Evolutionary conservation across 1,284 basidiomycete genomes (phyloP), one percentile per base, ranked within the genome.

Genomic region (Rhodotorula sp.): DNA sequence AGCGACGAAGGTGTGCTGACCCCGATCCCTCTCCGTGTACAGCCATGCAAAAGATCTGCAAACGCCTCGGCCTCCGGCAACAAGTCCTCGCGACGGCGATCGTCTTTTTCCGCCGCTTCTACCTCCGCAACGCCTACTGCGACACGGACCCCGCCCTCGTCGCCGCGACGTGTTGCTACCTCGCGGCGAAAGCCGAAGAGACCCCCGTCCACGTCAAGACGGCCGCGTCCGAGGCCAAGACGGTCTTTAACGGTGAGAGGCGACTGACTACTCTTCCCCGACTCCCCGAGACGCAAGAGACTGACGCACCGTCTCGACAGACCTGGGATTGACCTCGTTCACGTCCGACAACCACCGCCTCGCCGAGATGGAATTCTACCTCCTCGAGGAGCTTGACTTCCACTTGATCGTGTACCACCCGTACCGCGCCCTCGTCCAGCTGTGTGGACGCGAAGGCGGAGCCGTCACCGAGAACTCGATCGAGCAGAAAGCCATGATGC

Each of bases 341-440:
- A 88, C 91, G 0, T 86, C 89, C 0, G 93, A 97, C 79, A 89
- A 93, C 77, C 75, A 78, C 34, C 87, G 89, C n/a, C 84, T 99
- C 8, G 96, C 95, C 7, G 95, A 98, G 81, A 97, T 97, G 95
- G 96, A 98, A 81, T 98, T 98, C 83, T 98, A 97, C 82, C 87
- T 99, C 20, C 88, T 99, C 29, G 93, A 93, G 79, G 96, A 99
- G 80, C 87, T 99, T 56, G 93, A 97, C 81, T 98, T 96, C 79
- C 93, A 98, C 82, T 84, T 99, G 56, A 87, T 91, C 63, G 86
- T 98, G 12, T 97, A 93, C 81, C 96, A 98, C 81, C 94, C 96
- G 0, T 99, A 98, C 82, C 88, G 92, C 58, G 91, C 91, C 0
- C 86, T 98, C 48, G 83, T 91, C 59, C 85, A 89, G 7, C 85